Evolutionary conservation across 345 rosid genomes (phyloP).

Genomic region (Acer campestre): DNA sequence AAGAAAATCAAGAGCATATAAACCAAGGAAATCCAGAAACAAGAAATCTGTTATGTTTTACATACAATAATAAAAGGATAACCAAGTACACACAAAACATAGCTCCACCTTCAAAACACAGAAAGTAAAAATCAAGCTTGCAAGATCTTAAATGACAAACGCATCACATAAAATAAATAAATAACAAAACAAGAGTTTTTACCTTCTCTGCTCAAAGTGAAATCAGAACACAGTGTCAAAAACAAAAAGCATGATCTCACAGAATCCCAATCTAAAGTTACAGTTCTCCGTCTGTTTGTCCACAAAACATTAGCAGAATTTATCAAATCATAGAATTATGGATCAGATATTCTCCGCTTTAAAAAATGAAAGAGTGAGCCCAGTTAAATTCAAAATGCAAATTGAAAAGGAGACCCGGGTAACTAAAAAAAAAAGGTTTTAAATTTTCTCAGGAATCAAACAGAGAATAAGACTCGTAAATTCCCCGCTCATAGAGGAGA

Average conservation of each 20-base stretch:
- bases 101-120: background rate
- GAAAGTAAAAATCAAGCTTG: background rate
- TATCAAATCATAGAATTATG: constrained; percentile 11
- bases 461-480: background rate
- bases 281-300: background rate
- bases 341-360: background rate
- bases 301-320: constrained; percentile 3
- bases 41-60: constrained; percentile 35
- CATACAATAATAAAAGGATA: constrained; percentile 6
- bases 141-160: constrained; percentile 6
- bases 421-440: background rate
- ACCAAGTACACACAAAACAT: constrained; percentile 4
- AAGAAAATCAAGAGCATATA: constrained; percentile 28
- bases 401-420: constrained; percentile 6
- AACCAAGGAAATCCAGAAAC: constrained; percentile 30
- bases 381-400: constrained; percentile 10
- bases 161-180: background rate
- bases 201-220: constrained; percentile 27
- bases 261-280: background rate
- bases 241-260: constrained; percentile 2
- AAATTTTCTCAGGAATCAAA: constrained; percentile 9
- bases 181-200: constrained; percentile 6
- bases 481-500: background rate
- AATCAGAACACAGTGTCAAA: constrained; percentile 17
- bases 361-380: background rate